phyloP scores from a whole-genome alignment of 1,284 basidiomycete species.

The Hymenochaete sp. region DNA sequence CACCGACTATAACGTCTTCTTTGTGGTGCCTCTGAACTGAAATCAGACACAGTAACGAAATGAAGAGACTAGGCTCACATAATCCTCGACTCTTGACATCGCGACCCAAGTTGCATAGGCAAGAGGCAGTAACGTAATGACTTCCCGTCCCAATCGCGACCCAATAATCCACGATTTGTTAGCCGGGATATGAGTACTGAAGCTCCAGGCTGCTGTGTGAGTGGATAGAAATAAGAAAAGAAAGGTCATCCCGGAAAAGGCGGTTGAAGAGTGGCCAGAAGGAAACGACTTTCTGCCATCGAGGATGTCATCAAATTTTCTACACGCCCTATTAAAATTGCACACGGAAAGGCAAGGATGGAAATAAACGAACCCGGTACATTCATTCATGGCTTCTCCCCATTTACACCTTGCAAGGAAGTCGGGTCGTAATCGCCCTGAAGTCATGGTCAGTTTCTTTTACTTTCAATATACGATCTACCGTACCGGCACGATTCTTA shows the following conservation, averaged over 20 bases:
- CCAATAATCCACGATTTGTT: constrained; percentile 30
- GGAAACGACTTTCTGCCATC: constrained; percentile 56
- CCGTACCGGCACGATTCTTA: constrained; percentile 52
- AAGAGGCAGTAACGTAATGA: constrained; percentile 44
- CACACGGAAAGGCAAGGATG: no score
- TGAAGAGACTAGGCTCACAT: constrained; percentile 34
- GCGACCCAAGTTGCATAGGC: constrained; percentile 54
- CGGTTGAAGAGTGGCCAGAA: constrained; percentile 60
- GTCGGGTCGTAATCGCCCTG: constrained; percentile 60
- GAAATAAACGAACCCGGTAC: constrained; percentile 41
- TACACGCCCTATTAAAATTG: no score
- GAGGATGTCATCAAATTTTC: constrained; percentile 32
- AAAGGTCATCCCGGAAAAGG: constrained; percentile 57
- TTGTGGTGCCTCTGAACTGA: constrained; percentile 50
- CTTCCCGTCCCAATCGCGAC: constrained; percentile 41
- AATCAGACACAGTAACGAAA: not conserved
- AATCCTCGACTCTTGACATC: constrained; percentile 54
- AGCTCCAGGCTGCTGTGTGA: constrained; percentile 52
- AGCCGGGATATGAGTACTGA: constrained; percentile 31
- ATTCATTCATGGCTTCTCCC: constrained; percentile 38
- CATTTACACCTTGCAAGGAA: constrained; percentile 60
- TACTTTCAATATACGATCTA: not conserved
- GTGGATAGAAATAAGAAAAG: constrained; percentile 55
- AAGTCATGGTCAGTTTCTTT: not conserved
- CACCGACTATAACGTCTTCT: constrained; percentile 58